Conservation (phyloP, 2,329 filamentous ascomycete species). For the Neopestalotiopsis sp. region DNA sequence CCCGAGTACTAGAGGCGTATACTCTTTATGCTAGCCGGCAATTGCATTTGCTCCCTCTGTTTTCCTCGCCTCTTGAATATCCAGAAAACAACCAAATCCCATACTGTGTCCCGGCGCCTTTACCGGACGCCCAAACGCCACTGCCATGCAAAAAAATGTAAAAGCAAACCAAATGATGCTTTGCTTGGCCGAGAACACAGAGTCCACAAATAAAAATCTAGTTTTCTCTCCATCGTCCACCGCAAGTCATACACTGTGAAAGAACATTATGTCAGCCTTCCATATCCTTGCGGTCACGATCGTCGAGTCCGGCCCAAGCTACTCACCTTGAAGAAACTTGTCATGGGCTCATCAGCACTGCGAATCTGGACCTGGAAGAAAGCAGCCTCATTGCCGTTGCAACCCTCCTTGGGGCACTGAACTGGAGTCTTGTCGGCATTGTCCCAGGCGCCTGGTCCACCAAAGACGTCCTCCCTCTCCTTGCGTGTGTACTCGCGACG, state of each 20-base stretch:
- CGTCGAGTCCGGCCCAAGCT: not conserved
- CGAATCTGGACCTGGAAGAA: constrained; percentile 98
- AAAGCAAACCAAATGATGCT: not conserved
- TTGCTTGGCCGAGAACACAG: not conserved
- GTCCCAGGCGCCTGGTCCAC: constrained; percentile 86
- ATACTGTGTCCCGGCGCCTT: not conserved
- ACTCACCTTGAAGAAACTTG: constrained; percentile 85
- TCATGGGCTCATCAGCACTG: constrained; percentile 98
- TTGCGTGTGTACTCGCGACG: constrained; percentile 87
- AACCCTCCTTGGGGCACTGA: constrained; percentile 82
- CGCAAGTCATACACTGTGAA: constrained; percentile 69
- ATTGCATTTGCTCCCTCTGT: not conserved
- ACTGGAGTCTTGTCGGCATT: constrained; percentile 85
- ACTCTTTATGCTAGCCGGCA: not conserved
- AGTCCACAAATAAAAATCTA: constrained; percentile 38
- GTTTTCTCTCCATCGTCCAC: constrained; percentile 71
- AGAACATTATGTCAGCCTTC: not conserved
- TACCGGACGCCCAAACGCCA: not conserved
- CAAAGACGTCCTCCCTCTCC: constrained; percentile 88
- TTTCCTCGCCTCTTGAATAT: too few relatives aligned
- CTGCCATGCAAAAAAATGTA: constrained; percentile 4
- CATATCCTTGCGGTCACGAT: not conserved
- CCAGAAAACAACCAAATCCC: not conserved
- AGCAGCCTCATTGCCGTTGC: constrained; percentile 83
- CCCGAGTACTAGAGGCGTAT: not conserved